These are phyloP conservation scores for Crithidia expoeki DNA, from an alignment of 208 protist species.

Conservation along the genomic window DNA sequence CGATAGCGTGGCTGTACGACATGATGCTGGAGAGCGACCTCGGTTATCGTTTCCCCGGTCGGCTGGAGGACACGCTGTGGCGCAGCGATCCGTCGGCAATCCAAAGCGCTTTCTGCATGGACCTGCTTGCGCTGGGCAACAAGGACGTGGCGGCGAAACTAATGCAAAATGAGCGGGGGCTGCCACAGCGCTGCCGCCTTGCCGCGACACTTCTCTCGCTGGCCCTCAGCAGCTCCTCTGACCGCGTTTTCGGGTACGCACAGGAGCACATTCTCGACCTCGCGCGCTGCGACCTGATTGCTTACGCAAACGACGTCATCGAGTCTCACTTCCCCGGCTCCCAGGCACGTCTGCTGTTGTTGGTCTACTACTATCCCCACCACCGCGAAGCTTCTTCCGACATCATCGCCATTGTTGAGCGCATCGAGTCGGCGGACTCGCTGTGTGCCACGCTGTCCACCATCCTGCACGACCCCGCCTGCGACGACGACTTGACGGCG, in stretches of 20 bases:
- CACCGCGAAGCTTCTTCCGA: slow-evolving; percentile 30
- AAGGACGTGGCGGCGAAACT: slow-evolving; percentile 35
- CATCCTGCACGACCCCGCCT: slow-evolving; percentile 39
- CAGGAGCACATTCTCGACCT: slow-evolving; percentile 55
- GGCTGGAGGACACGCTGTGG: slow-evolving; percentile 51
- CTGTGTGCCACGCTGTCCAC: slow-evolving; percentile 39
- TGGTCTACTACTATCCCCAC: slow-evolving; percentile 54
- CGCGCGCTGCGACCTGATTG: slow-evolving; percentile 37
- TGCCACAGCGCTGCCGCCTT: slow-evolving; percentile 52
- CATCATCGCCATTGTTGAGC: slow-evolving; percentile 38
- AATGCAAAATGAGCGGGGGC: slow-evolving; percentile 25
- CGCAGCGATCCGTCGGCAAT: slow-evolving; percentile 33
- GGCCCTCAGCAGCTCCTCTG: slow-evolving; percentile 30
- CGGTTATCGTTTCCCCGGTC: slow-evolving; percentile 26
- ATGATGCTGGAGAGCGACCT: slow-evolving; percentile 38
- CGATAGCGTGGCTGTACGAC: slow-evolving; percentile 61
- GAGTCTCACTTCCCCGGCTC: slow-evolving; percentile 46
- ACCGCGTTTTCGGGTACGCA: slow-evolving; percentile 45
- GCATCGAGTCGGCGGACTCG: slow-evolving; percentile 24
- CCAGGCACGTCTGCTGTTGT: slow-evolving; percentile 45
- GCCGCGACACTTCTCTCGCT: slow-evolving; percentile 41
- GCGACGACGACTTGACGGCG: slow-evolving; percentile 36
- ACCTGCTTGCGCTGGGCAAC: slow-evolving; percentile 35
- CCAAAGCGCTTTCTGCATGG: slow-evolving; percentile 51
- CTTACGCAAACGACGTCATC: slow-evolving; percentile 47